Percentiles rank a stretch among this genome's conserved stretches.
Evolutionary conservation across 2,329 filamentous ascomycete species (phyloP).

Genomic region (Spiromastix sp.): DNA sequence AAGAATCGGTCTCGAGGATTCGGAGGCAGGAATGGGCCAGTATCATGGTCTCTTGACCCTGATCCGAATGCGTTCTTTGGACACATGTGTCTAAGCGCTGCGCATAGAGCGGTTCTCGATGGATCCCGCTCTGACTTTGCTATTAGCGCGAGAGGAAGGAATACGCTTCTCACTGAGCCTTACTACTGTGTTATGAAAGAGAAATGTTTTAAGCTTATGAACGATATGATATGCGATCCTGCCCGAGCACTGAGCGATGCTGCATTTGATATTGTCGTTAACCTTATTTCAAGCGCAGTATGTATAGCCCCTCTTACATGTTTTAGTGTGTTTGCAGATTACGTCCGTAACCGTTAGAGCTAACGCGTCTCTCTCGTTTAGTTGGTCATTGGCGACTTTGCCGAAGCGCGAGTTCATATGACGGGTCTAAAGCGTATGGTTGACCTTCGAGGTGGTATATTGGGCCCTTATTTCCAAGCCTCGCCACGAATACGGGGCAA

Average conservation of each 20-base stretch:
- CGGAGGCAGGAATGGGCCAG: conserved; percentile 18
- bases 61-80: conserved; percentile 29
- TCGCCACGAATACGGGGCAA: conserved; percentile 17
- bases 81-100: conserved; percentile 29
- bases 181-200: conserved; percentile 31
- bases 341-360: too few relatives aligned
- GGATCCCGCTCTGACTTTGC: too few relatives aligned
- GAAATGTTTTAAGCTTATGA: conserved; percentile 25
- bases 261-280: conserved; percentile 28
- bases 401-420: conserved; percentile 29
- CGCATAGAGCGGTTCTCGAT: conserved; percentile 28
- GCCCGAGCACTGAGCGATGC: conserved; percentile 19
- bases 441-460: conserved; percentile 25
- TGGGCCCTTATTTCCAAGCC: conserved; percentile 14
- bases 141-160: too few relatives aligned
- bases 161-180: too few relatives aligned
- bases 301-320: conserved; percentile 4
- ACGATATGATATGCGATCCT: conserved; percentile 21
- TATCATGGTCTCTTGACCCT: conserved; percentile 23
- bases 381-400: conserved; percentile 28
- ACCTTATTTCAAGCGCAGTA: conserved; percentile 27
- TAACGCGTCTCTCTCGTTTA: too few relatives aligned
- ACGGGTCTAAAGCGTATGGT: conserved; percentile 28
- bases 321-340: too few relatives aligned
- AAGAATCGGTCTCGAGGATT: conserved; percentile 14